Evolutionary conservation across 192 early-diverging fungal genomes (phyloP).

Genomic region (Coemansia sp.): DNA sequence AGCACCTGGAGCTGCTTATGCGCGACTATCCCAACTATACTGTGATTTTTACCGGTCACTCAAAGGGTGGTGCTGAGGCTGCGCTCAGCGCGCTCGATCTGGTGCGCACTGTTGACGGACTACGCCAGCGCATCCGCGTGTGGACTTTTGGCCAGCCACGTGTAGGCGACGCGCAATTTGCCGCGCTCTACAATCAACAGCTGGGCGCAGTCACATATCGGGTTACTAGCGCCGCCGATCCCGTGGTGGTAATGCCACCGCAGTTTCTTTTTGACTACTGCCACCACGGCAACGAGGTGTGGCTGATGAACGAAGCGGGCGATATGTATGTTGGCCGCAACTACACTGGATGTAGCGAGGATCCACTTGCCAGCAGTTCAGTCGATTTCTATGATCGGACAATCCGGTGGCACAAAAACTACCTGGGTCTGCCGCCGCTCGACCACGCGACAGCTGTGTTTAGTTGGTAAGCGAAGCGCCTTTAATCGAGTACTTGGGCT

Average conservation of each 20-base stretch:
- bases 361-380: constrained; percentile 38
- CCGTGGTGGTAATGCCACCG: constrained; percentile 44
- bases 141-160: constrained; percentile 49
- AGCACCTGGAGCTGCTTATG: constrained; percentile 12
- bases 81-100: constrained; percentile 34
- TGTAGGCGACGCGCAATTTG: constrained; percentile 32
- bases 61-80: constrained; percentile 45
- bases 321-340: constrained; percentile 36
- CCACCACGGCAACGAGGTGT: constrained; percentile 38
- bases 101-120: constrained; percentile 19
- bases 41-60: constrained; percentile 45
- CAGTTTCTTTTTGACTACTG: constrained; percentile 36
- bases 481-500: no score
- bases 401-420: constrained; percentile 44
- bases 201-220: constrained; percentile 34
- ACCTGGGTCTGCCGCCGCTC: constrained; percentile 36
- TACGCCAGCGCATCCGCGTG: constrained; percentile 16
- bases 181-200: constrained; percentile 27
- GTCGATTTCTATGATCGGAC: constrained; percentile 35
- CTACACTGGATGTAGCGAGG: constrained; percentile 26
- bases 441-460: constrained; percentile 43
- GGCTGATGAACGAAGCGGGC: constrained; percentile 34
- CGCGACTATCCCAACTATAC: constrained; percentile 29
- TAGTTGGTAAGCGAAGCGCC: constrained; percentile 46
- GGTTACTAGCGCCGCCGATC: constrained; percentile 34